Evolutionary conservation across 345 rosid species (phyloP), one percentile per base, ranked within the genome.

Genomic region (Aquilaria sinensis): DNA sequence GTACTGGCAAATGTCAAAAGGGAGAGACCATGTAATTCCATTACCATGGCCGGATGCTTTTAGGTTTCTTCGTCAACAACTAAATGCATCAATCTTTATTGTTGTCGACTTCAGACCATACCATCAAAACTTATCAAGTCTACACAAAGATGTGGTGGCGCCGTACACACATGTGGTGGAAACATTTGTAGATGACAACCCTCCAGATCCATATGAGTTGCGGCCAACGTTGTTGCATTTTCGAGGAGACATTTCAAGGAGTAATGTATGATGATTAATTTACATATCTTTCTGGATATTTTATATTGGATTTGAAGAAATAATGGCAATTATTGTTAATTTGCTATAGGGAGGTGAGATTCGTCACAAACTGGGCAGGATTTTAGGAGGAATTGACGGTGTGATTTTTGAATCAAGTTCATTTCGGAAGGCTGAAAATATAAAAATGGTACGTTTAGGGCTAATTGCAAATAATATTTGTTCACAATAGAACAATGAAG

Each of bases 41-140:
- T 85, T 88, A 90, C 84, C 93, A 64, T 96, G 85, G 77, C 97
- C 97, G 10, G 88, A 90, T 73, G 97, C 97, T 57, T 88, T 90
- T 68, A 79, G 96, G 74, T 90, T 85, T 77, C 85, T 81, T 31
- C 79, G 96, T 62, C 82, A 81, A 62, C 74, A 79, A 75, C 76
- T 84, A 75, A 90, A 90, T 47, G 91, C 93, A 16, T 85, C 96
- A 15, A 84, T 90, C 66, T 85, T 88, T 49, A 63, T 90, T 60
- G 86, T 90, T 74, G 90, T 77, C 57, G 97, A 90, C 72, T 88
- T 90, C 50, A 93, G 93, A 57, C 93, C 93, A 48, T 83, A 77
- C 58, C 75, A 89, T 2, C 81, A 37, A 73, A 75, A 75, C 66
- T 46, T 86, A 81, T 85, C 97, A 53, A 81, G 83, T 68, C 78